Percentiles rank a stretch among this genome's conserved stretches.
These are phyloP conservation scores for Backusella liffmaniae DNA, from an alignment of 192 early-diverging fungal species.

Conservation along the genomic window DNA sequence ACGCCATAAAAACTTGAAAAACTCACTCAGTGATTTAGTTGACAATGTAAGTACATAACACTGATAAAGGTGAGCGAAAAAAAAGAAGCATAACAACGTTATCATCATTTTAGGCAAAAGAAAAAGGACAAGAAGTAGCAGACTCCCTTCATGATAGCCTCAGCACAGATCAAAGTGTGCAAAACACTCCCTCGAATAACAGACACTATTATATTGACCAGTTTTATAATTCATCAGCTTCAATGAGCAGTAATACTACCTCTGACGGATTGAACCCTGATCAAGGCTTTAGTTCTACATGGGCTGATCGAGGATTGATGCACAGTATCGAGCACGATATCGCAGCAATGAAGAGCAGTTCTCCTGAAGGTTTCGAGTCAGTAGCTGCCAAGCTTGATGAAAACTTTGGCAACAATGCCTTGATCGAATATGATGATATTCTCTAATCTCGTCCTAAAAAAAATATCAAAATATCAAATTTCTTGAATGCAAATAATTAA, in stretches of 20 bases:
- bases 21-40: background rate
- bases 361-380: conserved; percentile 3
- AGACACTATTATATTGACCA: background rate
- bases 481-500: background rate
- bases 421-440: background rate
- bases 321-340: conserved; percentile 6
- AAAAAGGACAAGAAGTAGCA: background rate
- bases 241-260: background rate
- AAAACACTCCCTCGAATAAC: background rate
- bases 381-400: conserved; percentile 17
- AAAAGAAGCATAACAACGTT: background rate
- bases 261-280: background rate
- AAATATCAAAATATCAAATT: background rate
- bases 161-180: background rate
- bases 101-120: background rate
- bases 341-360: background rate
- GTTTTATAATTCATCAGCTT: background rate
- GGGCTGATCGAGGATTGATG: background rate
- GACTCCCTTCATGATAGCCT: background rate
- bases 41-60: background rate
- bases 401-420: conserved; percentile 15
- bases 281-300: background rate
- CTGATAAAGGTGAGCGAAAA: background rate
- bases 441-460: background rate
- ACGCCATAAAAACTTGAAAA: conserved; percentile 4